Percentiles rank a stretch among this genome's conserved stretches.
Conservation (phyloP, 1,284 basidiomycete genomes). For the Leccinum ponderosum region DNA sequence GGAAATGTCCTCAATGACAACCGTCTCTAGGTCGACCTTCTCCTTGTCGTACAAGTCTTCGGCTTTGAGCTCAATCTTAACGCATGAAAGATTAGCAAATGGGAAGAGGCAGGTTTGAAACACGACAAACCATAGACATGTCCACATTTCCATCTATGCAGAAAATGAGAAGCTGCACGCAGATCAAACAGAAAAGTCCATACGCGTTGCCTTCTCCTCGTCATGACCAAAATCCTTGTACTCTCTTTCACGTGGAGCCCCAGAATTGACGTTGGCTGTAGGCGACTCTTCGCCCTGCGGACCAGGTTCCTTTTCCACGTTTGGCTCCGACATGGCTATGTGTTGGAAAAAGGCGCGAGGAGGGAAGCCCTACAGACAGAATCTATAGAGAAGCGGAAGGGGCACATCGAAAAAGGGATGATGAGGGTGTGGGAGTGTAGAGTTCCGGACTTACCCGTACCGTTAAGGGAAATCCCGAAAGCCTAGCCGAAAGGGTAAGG, state of each 20-base stretch:
- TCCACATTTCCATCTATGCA: constrained; percentile 78
- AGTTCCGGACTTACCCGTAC: too few species aligned
- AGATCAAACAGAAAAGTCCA: constrained; percentile 33
- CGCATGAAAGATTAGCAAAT: neutral
- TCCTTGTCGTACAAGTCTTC: constrained; percentile 98
- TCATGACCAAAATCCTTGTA: constrained; percentile 93
- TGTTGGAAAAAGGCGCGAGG: neutral
- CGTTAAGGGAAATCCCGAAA: too few species aligned
- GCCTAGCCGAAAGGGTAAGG: too few species aligned
- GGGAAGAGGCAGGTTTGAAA: constrained; percentile 4
- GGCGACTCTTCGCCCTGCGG: constrained; percentile 46
- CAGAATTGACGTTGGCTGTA: constrained; percentile 24
- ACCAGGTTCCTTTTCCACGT: constrained; percentile 65
- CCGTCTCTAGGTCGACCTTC: constrained; percentile 97
- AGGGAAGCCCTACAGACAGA: constrained; percentile 27
- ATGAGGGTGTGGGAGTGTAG: too few species aligned
- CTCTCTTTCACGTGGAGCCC: constrained; percentile 76
- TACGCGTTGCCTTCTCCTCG: constrained; percentile 67
- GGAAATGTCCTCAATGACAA: constrained; percentile 97
- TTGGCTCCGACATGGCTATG: constrained; percentile 39
- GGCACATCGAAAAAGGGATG: too few species aligned
- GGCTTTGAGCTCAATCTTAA: constrained; percentile 84
- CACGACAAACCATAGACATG: constrained; percentile 65
- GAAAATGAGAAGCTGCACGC: neutral
- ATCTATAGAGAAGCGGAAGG: too few species aligned